phyloP scores from a whole-genome alignment of 2,329 filamentous ascomycete species.

The Cercospora sp. region DNA sequence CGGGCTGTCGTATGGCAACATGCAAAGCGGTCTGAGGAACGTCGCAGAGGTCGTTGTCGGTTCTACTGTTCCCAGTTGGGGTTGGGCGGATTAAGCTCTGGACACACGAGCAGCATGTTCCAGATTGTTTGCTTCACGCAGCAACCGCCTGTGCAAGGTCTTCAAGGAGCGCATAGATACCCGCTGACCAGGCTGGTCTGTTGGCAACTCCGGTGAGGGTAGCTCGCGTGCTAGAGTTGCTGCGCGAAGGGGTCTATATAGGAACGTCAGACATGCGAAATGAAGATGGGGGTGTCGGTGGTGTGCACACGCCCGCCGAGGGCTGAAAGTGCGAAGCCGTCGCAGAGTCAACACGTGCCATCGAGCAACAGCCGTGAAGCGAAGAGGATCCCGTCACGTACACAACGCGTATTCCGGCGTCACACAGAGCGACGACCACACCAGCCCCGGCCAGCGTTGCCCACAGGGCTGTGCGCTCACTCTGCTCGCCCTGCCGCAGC shows the following conservation, averaged over 20 bases:
- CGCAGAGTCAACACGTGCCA: conserved; percentile 1
- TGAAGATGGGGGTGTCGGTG: conserved; percentile 2
- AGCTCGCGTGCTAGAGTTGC: conserved; percentile 1
- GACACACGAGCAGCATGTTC: conserved; percentile 11
- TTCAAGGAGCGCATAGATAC: conserved; percentile 11
- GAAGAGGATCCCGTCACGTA: conserved; percentile 7
- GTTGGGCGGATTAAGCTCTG: conserved; percentile 10
- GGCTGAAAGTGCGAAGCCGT: neutral
- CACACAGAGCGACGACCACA: neutral
- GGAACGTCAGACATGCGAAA: conserved; percentile 10
- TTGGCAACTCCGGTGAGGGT: neutral
- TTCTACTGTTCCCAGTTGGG: conserved; percentile 2
- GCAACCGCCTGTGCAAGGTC: neutral
- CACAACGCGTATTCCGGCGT: conserved; percentile 10
- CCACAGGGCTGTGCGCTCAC: neutral
- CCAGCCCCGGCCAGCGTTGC: neutral
- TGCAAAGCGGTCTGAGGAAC: conserved; percentile 10
- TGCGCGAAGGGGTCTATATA: neutral
- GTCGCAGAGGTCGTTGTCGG: neutral
- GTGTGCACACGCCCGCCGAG: neutral
- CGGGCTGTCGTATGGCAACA: neutral
- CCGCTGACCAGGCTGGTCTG: neutral
- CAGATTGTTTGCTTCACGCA: conserved; percentile 1
- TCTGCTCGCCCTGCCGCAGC: neutral
- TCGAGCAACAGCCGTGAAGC: conserved; percentile 14